Percentiles rank a stretch among this genome's conserved stretches.
Evolutionary conservation across 164 flowering plant genomes (phyloP).

Genomic region (Umbilicus rupestris): DNA sequence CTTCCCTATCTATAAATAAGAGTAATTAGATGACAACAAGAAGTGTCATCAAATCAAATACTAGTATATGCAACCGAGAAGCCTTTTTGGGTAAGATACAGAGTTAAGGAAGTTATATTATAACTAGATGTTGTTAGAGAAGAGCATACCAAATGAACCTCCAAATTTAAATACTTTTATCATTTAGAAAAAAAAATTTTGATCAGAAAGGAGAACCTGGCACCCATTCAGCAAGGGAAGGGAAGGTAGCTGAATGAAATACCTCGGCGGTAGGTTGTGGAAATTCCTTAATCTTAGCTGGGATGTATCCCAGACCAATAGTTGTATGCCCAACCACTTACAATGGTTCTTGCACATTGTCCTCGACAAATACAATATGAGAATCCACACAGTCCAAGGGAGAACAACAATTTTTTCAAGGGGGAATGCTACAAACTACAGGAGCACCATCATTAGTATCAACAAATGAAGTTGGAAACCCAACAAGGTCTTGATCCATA

Average conservation of each 20-base stretch:
- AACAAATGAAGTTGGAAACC: constrained; percentile 32
- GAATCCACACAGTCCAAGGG: background rate
- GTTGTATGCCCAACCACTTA: background rate
- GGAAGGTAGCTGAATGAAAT: background rate
- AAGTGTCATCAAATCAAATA: background rate
- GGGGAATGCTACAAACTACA: constrained; percentile 6
- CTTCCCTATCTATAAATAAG: background rate
- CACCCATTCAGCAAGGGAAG: background rate
- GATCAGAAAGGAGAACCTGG: background rate
- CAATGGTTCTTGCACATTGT: background rate
- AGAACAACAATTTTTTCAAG: background rate
- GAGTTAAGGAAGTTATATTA: background rate
- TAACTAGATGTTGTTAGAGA: background rate
- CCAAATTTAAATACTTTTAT: background rate
- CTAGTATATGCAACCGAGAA: background rate
- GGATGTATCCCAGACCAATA: background rate
- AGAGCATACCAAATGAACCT: background rate
- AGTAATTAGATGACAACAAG: background rate
- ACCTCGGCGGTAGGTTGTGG: background rate
- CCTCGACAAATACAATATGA: background rate
- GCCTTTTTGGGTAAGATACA: background rate
- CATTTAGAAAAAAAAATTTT: background rate
- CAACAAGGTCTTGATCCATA: constrained; percentile 69
- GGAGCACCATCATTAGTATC: constrained; percentile 10
- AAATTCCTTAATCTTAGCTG: background rate